Evolutionary conservation across 345 rosid genomes (phyloP).

Genomic region (Rhizophora apiculata): DNA sequence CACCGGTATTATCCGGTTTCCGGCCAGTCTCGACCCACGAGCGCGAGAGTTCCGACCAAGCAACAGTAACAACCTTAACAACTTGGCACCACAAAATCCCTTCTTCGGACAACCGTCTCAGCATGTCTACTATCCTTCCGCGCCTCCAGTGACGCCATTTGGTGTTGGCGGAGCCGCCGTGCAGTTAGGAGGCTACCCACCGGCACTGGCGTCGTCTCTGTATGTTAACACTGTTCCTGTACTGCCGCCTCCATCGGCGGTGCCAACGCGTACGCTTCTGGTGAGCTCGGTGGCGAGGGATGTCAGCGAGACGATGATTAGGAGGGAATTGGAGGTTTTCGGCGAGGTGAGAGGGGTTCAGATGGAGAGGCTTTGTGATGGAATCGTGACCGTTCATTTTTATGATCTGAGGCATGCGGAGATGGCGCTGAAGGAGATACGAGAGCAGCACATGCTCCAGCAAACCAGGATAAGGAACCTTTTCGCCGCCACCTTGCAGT

Average conservation of each 20-base stretch:
- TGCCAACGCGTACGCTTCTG: conserved; percentile 59
- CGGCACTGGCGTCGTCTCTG: conserved; percentile 4
- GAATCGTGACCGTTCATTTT: conserved; percentile 80
- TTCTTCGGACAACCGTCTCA: conserved; percentile 30
- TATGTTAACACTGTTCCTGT: conserved; percentile 10
- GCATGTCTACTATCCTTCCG: conserved; percentile 18
- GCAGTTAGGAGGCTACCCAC: conserved; percentile 19
- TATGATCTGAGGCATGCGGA: conserved; percentile 72
- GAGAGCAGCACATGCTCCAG: conserved; percentile 64
- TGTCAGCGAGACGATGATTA: conserved; percentile 53
- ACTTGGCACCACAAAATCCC: conserved; percentile 7
- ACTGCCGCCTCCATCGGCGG: conserved; percentile 41
- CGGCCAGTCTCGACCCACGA: conserved; percentile 45
- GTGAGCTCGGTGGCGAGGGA: conserved; percentile 47
- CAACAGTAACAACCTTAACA: conserved; percentile 5
- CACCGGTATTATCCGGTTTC: conserved; percentile 37
- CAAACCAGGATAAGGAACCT: conserved; percentile 35
- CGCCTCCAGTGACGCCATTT: conserved; percentile 28
- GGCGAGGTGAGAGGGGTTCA: conserved; percentile 85
- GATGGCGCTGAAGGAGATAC: conserved; percentile 55
- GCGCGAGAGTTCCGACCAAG: conserved; percentile 69
- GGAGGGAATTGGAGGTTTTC: conserved; percentile 68
- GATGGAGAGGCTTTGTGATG: conserved; percentile 77
- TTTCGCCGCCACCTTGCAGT: conserved; percentile 29
- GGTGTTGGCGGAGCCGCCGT: conserved; percentile 38